Evolutionary conservation across 2,329 filamentous ascomycete genomes (phyloP).

Genomic region (Pestalotiopsis sp.): DNA sequence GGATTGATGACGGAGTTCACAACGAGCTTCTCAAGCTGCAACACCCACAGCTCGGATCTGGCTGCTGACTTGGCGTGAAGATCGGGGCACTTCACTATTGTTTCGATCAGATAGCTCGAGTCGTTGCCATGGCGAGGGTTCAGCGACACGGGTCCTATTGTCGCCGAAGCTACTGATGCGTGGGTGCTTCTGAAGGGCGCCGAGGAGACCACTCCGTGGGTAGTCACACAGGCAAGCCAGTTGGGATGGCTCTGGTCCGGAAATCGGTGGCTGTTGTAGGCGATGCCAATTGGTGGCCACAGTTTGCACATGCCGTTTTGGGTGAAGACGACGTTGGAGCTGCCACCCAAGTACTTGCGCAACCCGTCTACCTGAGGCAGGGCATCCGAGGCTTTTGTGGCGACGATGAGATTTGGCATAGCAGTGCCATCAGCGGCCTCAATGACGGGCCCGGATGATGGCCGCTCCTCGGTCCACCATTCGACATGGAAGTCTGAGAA

Average conservation of each 20-base stretch:
- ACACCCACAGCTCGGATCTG: constrained; percentile 48
- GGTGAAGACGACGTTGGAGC: constrained; percentile 77
- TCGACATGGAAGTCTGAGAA: constrained; percentile 50
- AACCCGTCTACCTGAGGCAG: constrained; percentile 63
- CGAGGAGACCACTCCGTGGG: constrained; percentile 56
- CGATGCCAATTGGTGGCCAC: constrained; percentile 54
- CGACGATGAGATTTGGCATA: constrained; percentile 76
- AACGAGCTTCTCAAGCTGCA: constrained; percentile 86
- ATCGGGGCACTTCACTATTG: constrained; percentile 44
- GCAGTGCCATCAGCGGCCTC: constrained; percentile 41
- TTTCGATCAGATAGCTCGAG: constrained; percentile 40
- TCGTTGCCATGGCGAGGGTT: constrained; percentile 18
- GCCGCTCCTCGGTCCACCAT: constrained; percentile 53
- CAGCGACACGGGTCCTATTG: constrained; percentile 48
- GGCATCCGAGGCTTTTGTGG: constrained; percentile 74
- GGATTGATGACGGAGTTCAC: constrained; percentile 84
- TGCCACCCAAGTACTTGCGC: constrained; percentile 59
- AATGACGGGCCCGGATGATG: constrained; percentile 35
- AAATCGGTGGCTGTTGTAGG: constrained; percentile 46
- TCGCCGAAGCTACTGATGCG: constrained; percentile 50
- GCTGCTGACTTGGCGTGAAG: constrained; percentile 44
- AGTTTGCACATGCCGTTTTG: constrained; percentile 85
- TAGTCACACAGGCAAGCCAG: constrained; percentile 71
- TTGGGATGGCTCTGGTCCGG: constrained; percentile 51
- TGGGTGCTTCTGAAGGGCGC: constrained; percentile 55